A percentile compares a stretch with the other conserved stretches of the same genome.
Evolutionary conservation across 371 early-diverging fungal genomes (phyloP).

Genomic region (Capillidium heterosporum): DNA sequence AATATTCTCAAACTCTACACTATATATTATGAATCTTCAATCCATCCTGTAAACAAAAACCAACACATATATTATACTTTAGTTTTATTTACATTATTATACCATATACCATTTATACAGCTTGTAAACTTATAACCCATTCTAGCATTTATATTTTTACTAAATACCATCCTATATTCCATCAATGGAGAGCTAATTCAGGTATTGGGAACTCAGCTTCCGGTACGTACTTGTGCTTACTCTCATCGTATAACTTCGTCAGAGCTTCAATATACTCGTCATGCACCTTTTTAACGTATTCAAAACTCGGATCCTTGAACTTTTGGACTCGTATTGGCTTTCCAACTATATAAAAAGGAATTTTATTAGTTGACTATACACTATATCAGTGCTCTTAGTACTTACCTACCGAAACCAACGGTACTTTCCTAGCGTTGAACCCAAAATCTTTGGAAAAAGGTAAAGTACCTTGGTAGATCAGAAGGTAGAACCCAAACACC

Average conservation of each 20-base stretch:
- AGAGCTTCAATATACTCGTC: slow-evolving; percentile 44
- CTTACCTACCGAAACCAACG: slow-evolving; percentile 8
- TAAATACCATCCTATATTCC: background rate
- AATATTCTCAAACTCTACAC: too few relatives aligned
- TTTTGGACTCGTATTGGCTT: slow-evolving; percentile 33
- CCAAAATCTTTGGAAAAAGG: slow-evolving; percentile 5
- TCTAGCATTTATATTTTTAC: too few relatives aligned
- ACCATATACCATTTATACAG: too few relatives aligned
- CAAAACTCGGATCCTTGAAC: slow-evolving; percentile 33
- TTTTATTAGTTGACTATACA: background rate
- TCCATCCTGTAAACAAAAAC: too few relatives aligned
- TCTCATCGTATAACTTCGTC: slow-evolving; percentile 32
- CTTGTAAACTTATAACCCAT: too few relatives aligned
- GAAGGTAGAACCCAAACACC: background rate
- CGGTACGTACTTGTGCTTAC: slow-evolving; percentile 26
- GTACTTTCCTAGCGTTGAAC: slow-evolving; percentile 4
- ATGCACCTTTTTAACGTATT: slow-evolving; percentile 40
- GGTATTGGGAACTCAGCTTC: background rate
- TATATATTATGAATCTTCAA: too few relatives aligned
- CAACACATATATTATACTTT: too few relatives aligned
- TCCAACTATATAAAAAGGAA: slow-evolving; percentile 18
- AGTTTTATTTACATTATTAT: too few relatives aligned
- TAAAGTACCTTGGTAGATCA: background rate
- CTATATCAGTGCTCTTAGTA: background rate
- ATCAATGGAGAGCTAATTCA: background rate